Conservation (phyloP, 2,329 filamentous ascomycete species). For the Fusarium oligoseptatum region DNA sequence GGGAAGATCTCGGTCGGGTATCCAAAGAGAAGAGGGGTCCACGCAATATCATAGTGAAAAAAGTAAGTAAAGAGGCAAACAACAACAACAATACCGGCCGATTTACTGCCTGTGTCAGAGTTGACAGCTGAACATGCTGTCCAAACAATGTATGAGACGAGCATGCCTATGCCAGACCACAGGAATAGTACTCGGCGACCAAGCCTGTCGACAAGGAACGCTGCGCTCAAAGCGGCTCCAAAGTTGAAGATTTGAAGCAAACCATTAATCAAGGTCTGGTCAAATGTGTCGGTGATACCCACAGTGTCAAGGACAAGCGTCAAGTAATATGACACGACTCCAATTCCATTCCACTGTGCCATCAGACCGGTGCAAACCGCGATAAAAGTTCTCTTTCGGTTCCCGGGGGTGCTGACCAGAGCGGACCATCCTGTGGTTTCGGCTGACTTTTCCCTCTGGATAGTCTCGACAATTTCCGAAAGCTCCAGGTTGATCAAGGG, state of each 20-base stretch:
- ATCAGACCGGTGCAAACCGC: constrained; percentile 46
- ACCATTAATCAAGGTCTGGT: constrained; percentile 58
- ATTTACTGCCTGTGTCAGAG: constrained; percentile 43
- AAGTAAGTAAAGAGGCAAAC: constrained; percentile 63
- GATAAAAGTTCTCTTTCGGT: constrained; percentile 50
- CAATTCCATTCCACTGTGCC: constrained; percentile 49
- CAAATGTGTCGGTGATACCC: constrained; percentile 55
- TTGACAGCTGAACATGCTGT: constrained; percentile 55
- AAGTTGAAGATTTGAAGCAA: constrained; percentile 58
- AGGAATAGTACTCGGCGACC: constrained; percentile 60
- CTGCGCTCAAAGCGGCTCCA: constrained; percentile 49
- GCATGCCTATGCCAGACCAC: constrained; percentile 53
- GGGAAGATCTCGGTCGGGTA: constrained; percentile 58
- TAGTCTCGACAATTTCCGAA: constrained; percentile 56
- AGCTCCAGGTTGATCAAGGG: constrained; percentile 55
- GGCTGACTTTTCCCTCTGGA: constrained; percentile 43
- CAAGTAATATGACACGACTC: constrained; percentile 55
- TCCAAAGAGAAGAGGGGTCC: constrained; percentile 60
- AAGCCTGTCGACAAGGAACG: constrained; percentile 57
- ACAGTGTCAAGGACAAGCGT: constrained; percentile 56
- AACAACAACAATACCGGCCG: constrained; percentile 60
- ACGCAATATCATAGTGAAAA: constrained; percentile 61
- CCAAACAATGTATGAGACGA: constrained; percentile 53
- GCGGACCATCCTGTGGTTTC: constrained; percentile 51
- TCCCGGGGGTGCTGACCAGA: constrained; percentile 51